Conservation (phyloP, 2,329 filamentous ascomycete genomes). For the Amauroascus verrucosus region DNA sequence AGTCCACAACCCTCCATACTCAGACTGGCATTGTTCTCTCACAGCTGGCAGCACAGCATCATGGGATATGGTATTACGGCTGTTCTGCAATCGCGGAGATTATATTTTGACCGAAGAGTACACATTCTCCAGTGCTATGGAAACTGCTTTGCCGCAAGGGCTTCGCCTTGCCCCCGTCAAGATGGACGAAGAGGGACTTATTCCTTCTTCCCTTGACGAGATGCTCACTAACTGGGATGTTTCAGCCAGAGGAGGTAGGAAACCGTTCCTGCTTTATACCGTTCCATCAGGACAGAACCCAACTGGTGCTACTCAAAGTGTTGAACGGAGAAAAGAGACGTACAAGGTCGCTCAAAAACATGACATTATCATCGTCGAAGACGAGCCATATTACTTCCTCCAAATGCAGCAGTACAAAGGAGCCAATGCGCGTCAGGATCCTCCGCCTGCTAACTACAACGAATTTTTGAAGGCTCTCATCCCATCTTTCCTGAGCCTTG, state of each 20-base stretch:
- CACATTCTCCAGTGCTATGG: conserved; percentile 69
- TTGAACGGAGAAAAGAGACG: conserved; percentile 56
- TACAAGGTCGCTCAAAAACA: conserved; percentile 74
- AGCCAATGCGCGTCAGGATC: conserved; percentile 40
- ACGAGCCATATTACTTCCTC: conserved; percentile 90
- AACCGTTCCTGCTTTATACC: conserved; percentile 59
- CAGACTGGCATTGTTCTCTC: conserved; percentile 78
- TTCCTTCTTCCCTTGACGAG: conserved; percentile 52
- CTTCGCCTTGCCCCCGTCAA: conserved; percentile 50
- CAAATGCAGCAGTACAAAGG: conserved; percentile 67
- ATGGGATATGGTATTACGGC: conserved; percentile 70
- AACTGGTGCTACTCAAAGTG: conserved; percentile 70
- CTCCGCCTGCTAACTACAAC: conserved; percentile 52
- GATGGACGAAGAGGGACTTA: conserved; percentile 57
- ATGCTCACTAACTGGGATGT: conserved; percentile 57
- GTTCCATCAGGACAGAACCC: conserved; percentile 82
- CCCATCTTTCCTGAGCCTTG: conserved; percentile 67
- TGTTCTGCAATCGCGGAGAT: conserved; percentile 69
- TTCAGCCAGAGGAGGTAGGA: conserved; percentile 45
- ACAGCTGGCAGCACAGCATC: conserved; percentile 78
- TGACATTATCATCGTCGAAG: conserved; percentile 77
- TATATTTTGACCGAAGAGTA: conserved; percentile 80
- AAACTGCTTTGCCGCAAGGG: conserved; percentile 55
- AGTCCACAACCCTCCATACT: conserved; percentile 73
- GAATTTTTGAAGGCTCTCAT: conserved; percentile 65